Base-by-base conservation (phyloP, 106 monocot genomes). In the Hemerocallis citrina region DNA sequence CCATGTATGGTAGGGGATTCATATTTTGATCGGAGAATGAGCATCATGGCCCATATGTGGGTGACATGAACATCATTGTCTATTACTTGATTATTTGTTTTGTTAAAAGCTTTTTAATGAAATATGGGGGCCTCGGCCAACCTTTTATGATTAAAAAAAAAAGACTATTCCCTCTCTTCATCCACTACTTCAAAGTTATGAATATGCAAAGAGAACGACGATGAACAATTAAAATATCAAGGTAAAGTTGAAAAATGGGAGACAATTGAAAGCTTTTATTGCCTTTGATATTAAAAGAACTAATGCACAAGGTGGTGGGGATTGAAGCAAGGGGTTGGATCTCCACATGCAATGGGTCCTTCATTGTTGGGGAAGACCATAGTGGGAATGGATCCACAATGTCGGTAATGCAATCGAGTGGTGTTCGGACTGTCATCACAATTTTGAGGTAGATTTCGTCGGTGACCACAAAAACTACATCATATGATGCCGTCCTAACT, bases 281-380 rank as follows among this genome's bases (percentile, higher is more conserved):
- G 27, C 13, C 51, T 27, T 51, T 25, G 51, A 51, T 28, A 51
- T 12, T 51, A 2, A 28, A 28, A 51, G 10, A 51, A 28, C 25
- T 27, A 19, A 28, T 51, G 51, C 51, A 51, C 27, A 28, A 13
- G 28, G 51, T 12, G 0, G 28, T 31, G 36, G n/a, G 35, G 35
- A 22, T 1, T 2, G 37, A 58, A 36, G 57, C 57, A 58, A 58
- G 20, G 57, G 37, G 57, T 58, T 58, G 57, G 57, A 17, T 58
- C 20, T 58, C 57, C 57, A 58, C 57, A 58, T 58, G 57, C 57
- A 58, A 15, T 4, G 5, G 21, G 36, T 20, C 12, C 57, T 36
- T 58, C 22, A 8, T 2, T 36, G 19, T 20, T 58, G 34, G 34
- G 57, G 36, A 58, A 20, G 36, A 36, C 34, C 37, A 58, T 37